Base-by-base conservation (phyloP, 2,329 filamentous ascomycete species). In the Ophiostoma fasciatum region DNA sequence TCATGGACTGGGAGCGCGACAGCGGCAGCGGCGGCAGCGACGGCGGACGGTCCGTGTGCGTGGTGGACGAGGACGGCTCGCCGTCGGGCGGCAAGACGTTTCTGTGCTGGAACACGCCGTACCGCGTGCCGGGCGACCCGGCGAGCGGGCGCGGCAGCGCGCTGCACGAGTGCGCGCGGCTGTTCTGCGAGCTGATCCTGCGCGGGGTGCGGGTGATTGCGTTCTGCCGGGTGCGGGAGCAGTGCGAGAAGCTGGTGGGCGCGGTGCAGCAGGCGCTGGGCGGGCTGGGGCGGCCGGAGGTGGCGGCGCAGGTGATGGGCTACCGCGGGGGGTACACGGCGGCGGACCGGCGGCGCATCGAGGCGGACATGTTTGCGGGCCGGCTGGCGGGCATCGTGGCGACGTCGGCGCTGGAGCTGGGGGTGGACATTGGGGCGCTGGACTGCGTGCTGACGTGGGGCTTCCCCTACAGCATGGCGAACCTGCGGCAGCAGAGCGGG, bases 91-190 rank as follows among this genome's bases (percentile, higher is more conserved):
- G 84, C 17, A 96, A 96, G 52, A 88, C 96, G 49, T 96, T 96
- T 39, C 52, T 98, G 7, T 96, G 87, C 55, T 98, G 90, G 90
- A 96, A 98, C 48, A 94, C 88, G 0, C 90, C 90, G 0, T 94
- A 75, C 56, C 92, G 85, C 53, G 88, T 94, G 46, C 84, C 88
- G 0, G 71, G 68, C 1, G 88, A 96, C 55, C 82, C 85, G 8
- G 74, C 80, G 0, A 93, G 83, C 48, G 88, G 90, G 1, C 74
- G 90, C 39, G 83, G 82, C 12, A 83, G 83, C 52, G 77, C 78
- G 4, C 74, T 92, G 53, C 69, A 73, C 5, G 88, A 98, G 57
- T 81, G 83, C n/a, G 84, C 90, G 1, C 76, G 82, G 29, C 60
- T 98, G 0, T 94, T 98, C 50, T 93, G 84, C 48, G 82, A 93